Base-by-base conservation (phyloP, 2,329 filamentous ascomycete genomes). In the Corinectria fuckeliana region DNA sequence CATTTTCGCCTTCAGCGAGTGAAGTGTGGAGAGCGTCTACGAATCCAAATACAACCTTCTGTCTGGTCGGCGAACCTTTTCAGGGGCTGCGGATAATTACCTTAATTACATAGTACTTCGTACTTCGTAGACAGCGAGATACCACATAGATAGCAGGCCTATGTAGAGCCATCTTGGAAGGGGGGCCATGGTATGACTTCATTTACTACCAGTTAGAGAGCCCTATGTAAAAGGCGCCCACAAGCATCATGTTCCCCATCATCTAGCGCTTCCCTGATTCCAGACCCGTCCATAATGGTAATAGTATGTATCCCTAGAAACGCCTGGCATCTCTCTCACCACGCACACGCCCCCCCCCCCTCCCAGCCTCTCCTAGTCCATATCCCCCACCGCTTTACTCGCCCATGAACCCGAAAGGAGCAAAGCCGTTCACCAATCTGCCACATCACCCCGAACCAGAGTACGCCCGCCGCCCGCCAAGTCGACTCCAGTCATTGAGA, bases 231-330 rank as follows among this genome's bases (percentile, higher is more conserved):
- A 32, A 48, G 47, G 41, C 54, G 39, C 32, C 41, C 39, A 21
- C 32, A 52, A 53, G 30, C 28, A 30, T 50, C 50, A 38, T 58
- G 42, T 49, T 58, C 56, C 28, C 50, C 50, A 34, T 53, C 49
- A 53, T 58, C 56, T 58, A 58, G 50, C 56, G 45, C 44, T 50
- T 53, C 50, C 50, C 36, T 53, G 36, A 21, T 34, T 53, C 36
- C 44, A 45, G 50, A 36, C 25, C 50, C 44, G 42, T 53, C 50
- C 50, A 38, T 47, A 50, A 53, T 50, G 44, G 50, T n/a, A n/a
- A n/a, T n/a, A n/a, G n/a, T n/a, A n/a, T n/a, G n/a, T 53, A 58
- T 53, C 44, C 50, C 36, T 30, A 58, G 38, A 53, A 49, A 53
- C 50, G 44, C 56, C 56, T 53, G 56, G 44, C 26, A 58, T 49